Conservation (phyloP, 495 filamentous ascomycete species). For the Podospora sp. region DNA sequence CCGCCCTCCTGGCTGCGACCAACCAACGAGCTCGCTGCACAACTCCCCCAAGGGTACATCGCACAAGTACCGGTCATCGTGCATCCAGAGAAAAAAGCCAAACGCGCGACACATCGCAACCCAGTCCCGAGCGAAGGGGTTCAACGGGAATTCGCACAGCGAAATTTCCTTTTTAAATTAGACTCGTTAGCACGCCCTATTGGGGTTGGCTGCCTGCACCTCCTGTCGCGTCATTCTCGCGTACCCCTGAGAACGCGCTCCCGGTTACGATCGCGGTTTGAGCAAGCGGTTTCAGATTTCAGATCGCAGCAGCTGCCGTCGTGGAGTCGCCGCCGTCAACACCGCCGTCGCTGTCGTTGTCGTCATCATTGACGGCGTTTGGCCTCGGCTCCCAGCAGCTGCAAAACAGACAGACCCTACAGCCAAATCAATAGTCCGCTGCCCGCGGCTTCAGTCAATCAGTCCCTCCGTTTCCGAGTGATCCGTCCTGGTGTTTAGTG, state of each 20-base stretch:
- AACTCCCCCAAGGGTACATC: slow-evolving; percentile 16
- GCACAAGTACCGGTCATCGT: slow-evolving; percentile 9
- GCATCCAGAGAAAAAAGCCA: not conserved
- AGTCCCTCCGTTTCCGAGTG: slow-evolving; percentile 14
- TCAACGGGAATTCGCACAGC: slow-evolving; percentile 14
- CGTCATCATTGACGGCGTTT: slow-evolving; percentile 13
- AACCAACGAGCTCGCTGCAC: slow-evolving; percentile 1
- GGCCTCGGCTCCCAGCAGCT: not conserved
- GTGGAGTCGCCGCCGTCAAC: not conserved
- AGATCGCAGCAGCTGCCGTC: slow-evolving; percentile 3
- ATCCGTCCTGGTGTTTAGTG: slow-evolving; percentile 4
- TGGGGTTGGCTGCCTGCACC: slow-evolving; percentile 1
- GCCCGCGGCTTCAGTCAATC: not conserved
- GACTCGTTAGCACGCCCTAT: not conserved
- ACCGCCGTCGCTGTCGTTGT: not conserved
- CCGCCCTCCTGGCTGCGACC: slow-evolving; percentile 18
- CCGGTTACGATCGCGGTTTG: slow-evolving; percentile 20
- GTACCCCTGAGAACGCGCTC: slow-evolving; percentile 23
- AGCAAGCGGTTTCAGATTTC: slow-evolving; percentile 22
- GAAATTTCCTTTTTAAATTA: slow-evolving; percentile 25
- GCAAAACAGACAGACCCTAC: not conserved
- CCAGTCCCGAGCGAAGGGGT: slow-evolving; percentile 7
- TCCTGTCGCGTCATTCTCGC: slow-evolving; percentile 37
- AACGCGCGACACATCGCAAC: not conserved
- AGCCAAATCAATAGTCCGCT: not conserved